Conservation (phyloP, 352 stramenopile genomes). For the Phytophthora podocarpi region DNA sequence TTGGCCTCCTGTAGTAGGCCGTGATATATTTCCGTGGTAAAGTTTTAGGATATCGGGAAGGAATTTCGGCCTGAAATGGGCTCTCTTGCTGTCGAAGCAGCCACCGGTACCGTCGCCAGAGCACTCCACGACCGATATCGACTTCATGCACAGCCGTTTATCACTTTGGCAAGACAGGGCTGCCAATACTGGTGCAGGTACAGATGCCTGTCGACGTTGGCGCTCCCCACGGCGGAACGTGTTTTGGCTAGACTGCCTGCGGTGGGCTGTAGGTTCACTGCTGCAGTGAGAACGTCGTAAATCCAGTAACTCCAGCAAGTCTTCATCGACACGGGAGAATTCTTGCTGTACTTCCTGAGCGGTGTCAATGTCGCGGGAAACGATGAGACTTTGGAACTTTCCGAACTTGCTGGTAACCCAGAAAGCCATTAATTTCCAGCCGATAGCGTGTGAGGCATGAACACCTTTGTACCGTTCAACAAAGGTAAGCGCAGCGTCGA, state of each 20-base stretch:
- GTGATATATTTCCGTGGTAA: background rate
- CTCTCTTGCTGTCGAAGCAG: slow-evolving; percentile 6
- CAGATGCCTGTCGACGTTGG: background rate
- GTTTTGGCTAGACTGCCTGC: background rate
- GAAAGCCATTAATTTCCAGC: slow-evolving; percentile 11
- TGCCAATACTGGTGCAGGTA: background rate
- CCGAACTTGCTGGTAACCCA: slow-evolving; percentile 16
- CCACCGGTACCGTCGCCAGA: background rate
- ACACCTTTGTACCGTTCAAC: background rate
- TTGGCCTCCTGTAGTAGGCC: background rate
- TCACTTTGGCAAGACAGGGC: background rate
- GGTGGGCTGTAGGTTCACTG: background rate
- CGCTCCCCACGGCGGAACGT: background rate
- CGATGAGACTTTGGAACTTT: slow-evolving; percentile 1
- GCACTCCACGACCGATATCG: background rate
- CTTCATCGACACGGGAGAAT: slow-evolving; percentile 10
- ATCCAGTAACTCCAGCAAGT: background rate
- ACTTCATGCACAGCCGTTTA: slow-evolving; percentile 13
- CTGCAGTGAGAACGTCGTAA: background rate
- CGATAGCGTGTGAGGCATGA: background rate
- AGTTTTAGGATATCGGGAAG: background rate
- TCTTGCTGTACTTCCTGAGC: background rate
- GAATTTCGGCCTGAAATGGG: background rate
- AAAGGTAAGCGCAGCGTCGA: background rate
- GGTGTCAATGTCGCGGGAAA: background rate